Percentiles rank a stretch among this genome's conserved stretches.
Conservation (phyloP, 2,329 filamentous ascomycete genomes). For the Thyridium curvatum region DNA sequence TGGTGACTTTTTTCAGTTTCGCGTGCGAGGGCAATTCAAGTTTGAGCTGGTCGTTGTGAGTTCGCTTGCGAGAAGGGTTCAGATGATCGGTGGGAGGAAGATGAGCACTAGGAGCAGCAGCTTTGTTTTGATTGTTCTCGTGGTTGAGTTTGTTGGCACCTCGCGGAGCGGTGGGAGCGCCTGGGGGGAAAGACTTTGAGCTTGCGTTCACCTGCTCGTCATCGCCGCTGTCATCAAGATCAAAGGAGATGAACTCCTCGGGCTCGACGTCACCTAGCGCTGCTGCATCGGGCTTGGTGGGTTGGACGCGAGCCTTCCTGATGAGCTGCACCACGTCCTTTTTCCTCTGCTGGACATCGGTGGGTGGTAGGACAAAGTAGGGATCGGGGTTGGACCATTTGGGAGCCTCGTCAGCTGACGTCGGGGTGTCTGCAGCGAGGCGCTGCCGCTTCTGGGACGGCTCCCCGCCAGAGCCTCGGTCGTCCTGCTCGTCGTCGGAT, state of each 20-base stretch:
- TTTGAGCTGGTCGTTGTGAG: conserved; percentile 61
- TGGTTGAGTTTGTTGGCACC: not conserved
- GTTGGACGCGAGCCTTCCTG: conserved; percentile 73
- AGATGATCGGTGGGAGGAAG: conserved; percentile 5
- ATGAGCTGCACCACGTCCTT: conserved; percentile 87
- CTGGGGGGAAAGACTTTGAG: not conserved
- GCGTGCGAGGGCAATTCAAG: conserved; percentile 38
- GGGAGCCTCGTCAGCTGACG: conserved; percentile 45
- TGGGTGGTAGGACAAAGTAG: conserved; percentile 80
- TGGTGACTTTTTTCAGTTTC: conserved; percentile 43
- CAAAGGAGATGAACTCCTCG: conserved; percentile 88
- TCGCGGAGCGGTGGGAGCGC: conserved; percentile 4
- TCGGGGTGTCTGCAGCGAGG: conserved; percentile 18
- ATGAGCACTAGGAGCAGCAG: not conserved
- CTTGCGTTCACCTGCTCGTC: conserved; percentile 12
- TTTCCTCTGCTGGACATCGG: conserved; percentile 69
- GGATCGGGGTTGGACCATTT: conserved; percentile 97
- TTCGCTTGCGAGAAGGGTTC: conserved; percentile 61
- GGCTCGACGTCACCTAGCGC: conserved; percentile 48
- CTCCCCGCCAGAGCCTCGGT: conserved; percentile 16
- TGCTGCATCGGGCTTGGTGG: conserved; percentile 30
- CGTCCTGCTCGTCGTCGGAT: conserved; percentile 40
- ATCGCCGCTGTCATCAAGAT: conserved; percentile 53
- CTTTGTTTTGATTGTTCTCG: not conserved
- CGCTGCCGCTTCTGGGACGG: conserved; percentile 38